Percentiles rank a stretch among this genome's conserved stretches.
These are phyloP conservation scores for Neofusicoccum sp. DNA, from an alignment of 2,329 filamentous ascomycete species.

Conservation along the genomic window DNA sequence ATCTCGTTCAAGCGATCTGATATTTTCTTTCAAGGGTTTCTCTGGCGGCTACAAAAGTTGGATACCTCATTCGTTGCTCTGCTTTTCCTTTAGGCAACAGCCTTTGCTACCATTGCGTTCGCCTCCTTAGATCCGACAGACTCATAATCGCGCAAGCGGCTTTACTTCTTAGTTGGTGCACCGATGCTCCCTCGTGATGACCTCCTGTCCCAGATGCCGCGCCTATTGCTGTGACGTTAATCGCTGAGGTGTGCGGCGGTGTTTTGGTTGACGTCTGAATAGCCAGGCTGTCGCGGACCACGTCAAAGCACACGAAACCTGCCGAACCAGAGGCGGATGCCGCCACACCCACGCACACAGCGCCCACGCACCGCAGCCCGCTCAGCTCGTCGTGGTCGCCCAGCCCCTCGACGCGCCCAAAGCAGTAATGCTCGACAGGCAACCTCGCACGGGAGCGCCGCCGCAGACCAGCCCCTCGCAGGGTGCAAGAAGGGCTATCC, in stretches of 20 bases:
- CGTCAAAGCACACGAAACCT: conserved; percentile 11
- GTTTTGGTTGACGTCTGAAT: conserved; percentile 5
- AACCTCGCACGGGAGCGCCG: background rate
- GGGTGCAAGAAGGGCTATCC: background rate
- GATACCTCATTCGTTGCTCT: conserved; percentile 12
- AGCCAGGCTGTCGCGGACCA: background rate
- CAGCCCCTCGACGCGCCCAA: background rate
- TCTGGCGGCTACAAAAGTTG: conserved; percentile 9
- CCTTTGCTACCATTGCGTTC: background rate
- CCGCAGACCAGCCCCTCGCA: background rate
- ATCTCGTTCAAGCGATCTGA: conserved; percentile 5
- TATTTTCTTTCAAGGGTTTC: background rate
- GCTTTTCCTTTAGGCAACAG: conserved; percentile 1
- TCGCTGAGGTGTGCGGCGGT: background rate
- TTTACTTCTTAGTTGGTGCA: background rate
- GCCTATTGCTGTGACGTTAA: background rate
- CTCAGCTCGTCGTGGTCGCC: background rate
- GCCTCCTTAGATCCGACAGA: background rate
- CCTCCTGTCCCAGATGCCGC: conserved; percentile 2
- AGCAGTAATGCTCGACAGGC: conserved; percentile 15
- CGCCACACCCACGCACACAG: conserved; percentile 4
- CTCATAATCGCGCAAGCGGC: conserved; percentile 8
- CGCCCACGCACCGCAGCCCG: background rate
- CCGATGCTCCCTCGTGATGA: background rate
- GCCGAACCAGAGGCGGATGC: background rate